phyloP scores from a whole-genome alignment of 139 green algal species.

The Deuterostichococcus epilithicus region DNA sequence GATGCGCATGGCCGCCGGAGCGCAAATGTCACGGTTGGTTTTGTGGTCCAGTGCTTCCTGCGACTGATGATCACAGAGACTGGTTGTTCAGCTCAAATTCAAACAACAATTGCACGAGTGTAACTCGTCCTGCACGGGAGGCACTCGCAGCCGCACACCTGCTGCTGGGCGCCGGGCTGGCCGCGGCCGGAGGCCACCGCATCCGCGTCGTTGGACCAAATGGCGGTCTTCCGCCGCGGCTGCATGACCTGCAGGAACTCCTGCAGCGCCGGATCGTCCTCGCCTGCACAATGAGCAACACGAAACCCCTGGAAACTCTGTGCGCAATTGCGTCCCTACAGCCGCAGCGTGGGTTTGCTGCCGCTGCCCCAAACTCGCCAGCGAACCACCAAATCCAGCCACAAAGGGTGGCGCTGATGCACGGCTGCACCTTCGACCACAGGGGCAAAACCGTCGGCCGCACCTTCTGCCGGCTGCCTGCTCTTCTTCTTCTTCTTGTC shows the following conservation, averaged over 20 bases:
- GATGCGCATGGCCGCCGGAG: too few relatives aligned
- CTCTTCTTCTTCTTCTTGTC: slow-evolving; percentile 8
- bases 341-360: not conserved
- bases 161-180: not conserved
- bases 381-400: too few relatives aligned
- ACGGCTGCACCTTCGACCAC: too few relatives aligned
- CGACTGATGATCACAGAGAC: too few relatives aligned
- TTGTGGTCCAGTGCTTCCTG: too few relatives aligned
- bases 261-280: slow-evolving; percentile 69
- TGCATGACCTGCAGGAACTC: slow-evolving; percentile 94
- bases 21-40: too few relatives aligned
- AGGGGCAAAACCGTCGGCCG: too few relatives aligned
- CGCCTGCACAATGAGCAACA: not conserved
- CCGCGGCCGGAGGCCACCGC: slow-evolving; percentile 18
- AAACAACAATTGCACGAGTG: too few relatives aligned
- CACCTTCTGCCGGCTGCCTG: slow-evolving; percentile 16
- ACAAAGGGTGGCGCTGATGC: too few relatives aligned
- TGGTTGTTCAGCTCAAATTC: too few relatives aligned
- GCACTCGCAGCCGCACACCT: not conserved
- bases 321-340: not conserved
- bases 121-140: not conserved
- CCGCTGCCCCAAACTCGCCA: too few relatives aligned
- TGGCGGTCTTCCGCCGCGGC: slow-evolving; percentile 59
- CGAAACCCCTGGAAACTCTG: too few relatives aligned
- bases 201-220: slow-evolving; percentile 85